A percentile compares a stretch with the other conserved stretches of the same genome.
Evolutionary conservation across 768 basidiomycete genomes (phyloP).

Genomic region (Pleurotus djamor): DNA sequence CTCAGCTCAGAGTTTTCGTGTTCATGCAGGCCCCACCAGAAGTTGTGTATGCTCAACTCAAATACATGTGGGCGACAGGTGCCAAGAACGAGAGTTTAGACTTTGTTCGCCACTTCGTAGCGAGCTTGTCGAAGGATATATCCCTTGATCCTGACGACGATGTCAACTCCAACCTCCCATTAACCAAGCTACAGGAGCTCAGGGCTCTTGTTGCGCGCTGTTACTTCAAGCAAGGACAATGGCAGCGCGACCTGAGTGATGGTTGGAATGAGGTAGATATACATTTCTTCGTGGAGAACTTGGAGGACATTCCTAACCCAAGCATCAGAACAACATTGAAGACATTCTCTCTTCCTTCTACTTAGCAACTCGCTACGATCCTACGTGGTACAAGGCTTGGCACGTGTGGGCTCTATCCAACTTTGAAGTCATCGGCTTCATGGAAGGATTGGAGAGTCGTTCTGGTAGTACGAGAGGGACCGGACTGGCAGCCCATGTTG

Average conservation of each 20-base stretch:
- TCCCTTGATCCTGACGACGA: conserved; percentile 39
- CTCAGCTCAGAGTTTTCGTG: no score
- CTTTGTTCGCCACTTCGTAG: conserved; percentile 81
- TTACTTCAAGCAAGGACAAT: conserved; percentile 94
- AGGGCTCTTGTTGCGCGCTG: conserved; percentile 92
- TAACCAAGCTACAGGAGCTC: conserved; percentile 61
- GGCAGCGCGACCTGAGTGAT: conserved; percentile 84
- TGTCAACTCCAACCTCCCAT: conserved; percentile 37
- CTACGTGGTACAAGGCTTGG: conserved; percentile 99
- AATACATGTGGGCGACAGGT: conserved; percentile 93
- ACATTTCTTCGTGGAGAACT: neutral
- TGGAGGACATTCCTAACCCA: conserved; percentile 7
- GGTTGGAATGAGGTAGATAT: conserved; percentile 81
- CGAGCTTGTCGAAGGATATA: conserved; percentile 73
- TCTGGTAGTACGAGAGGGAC: conserved; percentile 56
- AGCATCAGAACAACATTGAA: conserved; percentile 64
- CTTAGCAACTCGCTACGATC: conserved; percentile 87
- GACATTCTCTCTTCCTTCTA: conserved; percentile 85
- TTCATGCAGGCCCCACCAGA: conserved; percentile 83
- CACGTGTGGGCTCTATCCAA: conserved; percentile 98
- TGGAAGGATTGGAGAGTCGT: conserved; percentile 68
- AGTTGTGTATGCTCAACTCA: conserved; percentile 94
- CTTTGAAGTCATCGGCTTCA: conserved; percentile 85
- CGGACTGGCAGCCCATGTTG: conserved; percentile 77
- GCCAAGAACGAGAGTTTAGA: conserved; percentile 74